Evolutionary conservation across 2,329 filamentous ascomycete species (phyloP).

Genomic region (Trichoderma guizhouense): DNA sequence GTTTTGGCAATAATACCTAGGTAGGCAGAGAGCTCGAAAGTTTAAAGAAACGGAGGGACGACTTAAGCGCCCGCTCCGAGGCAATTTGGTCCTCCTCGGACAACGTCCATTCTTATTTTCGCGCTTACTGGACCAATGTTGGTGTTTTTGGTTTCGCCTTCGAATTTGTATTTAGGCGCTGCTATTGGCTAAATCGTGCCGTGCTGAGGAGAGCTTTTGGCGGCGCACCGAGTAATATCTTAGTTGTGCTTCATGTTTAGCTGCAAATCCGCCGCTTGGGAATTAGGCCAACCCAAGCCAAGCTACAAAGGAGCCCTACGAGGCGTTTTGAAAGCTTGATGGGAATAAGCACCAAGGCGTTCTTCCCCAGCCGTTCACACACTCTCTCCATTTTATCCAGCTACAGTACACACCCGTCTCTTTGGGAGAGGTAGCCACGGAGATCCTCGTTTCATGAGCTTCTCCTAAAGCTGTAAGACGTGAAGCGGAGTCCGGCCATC

Average conservation of each 20-base stretch:
- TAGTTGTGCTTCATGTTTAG: not conserved
- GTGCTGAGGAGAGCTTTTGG: not conserved
- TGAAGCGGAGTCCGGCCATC: not conserved
- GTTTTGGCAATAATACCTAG: not conserved
- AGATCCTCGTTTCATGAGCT: not conserved
- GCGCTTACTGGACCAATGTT: constrained; percentile 6
- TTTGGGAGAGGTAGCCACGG: not conserved
- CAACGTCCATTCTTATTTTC: not conserved
- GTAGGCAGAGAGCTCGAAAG: not conserved
- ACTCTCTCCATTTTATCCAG: not conserved
- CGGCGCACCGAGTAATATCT: constrained; percentile 1
- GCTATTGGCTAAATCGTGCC: not conserved
- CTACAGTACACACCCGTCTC: not conserved
- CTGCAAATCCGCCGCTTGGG: not conserved
- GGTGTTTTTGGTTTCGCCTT: not conserved
- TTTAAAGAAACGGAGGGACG: not conserved
- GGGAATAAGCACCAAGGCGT: not conserved
- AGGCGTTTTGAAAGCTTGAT: not conserved
- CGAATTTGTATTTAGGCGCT: not conserved
- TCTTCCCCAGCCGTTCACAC: not conserved
- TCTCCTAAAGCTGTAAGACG: not conserved
- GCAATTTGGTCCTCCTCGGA: not conserved
- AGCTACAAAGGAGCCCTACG: not conserved
- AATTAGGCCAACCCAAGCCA: not conserved
- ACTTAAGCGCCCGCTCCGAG: constrained; percentile 1